Percentiles rank a stretch among this genome's conserved stretches.
Evolutionary conservation across 75 land plant genomes (phyloP).

Genomic region (Pinus taeda): DNA sequence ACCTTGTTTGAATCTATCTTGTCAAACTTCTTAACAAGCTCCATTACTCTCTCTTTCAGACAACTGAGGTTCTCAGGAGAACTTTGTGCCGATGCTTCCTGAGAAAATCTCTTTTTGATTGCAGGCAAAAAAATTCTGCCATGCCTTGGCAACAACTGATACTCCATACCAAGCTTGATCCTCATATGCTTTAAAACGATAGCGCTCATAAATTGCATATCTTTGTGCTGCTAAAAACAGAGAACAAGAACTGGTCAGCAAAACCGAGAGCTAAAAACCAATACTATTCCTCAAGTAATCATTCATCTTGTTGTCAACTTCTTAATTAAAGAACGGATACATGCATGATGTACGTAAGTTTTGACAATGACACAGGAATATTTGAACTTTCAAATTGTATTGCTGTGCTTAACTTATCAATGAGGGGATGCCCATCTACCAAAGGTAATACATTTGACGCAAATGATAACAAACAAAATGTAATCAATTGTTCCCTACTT

Average conservation of each 20-base stretch:
- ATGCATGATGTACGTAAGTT: too few relatives aligned
- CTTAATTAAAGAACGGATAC: too few relatives aligned
- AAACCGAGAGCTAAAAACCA: too few relatives aligned
- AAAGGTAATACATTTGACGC: too few relatives aligned
- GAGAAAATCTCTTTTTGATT: neutral
- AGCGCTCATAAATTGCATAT: neutral
- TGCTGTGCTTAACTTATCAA: too few relatives aligned
- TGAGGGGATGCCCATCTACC: too few relatives aligned
- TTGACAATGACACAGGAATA: too few relatives aligned
- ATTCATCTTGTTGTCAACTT: too few relatives aligned
- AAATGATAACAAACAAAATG: too few relatives aligned
- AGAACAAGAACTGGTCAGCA: neutral
- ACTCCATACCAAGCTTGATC: neutral
- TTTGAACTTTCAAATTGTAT: too few relatives aligned
- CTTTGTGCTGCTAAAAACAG: neutral
- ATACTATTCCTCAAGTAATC: too few relatives aligned
- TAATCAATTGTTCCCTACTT: too few relatives aligned
- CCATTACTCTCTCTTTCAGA: constrained; percentile 32
- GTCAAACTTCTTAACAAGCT: constrained; percentile 50
- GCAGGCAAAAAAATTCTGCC: neutral
- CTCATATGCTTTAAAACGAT: neutral
- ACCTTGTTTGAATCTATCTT: constrained; percentile 40
- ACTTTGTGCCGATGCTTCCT: constrained; percentile 11
- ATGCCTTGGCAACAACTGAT: neutral
- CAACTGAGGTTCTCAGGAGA: neutral